phyloP scores from a whole-genome alignment of 345 rosid species.

The Citrus sp. region DNA sequence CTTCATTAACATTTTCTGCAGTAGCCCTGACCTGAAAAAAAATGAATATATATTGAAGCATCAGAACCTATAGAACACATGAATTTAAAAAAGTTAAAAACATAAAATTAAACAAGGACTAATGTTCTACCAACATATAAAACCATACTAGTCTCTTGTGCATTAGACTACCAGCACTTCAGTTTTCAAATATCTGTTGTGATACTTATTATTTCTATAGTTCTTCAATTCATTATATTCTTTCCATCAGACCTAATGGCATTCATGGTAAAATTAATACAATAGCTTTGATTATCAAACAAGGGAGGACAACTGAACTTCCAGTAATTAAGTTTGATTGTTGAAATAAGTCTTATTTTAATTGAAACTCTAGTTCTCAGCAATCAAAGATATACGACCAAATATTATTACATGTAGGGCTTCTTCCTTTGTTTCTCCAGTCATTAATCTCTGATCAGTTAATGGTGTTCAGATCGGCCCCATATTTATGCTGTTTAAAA shows the following conservation, averaged over 20 bases:
- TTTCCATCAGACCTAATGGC: neutral
- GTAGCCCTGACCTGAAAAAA: slow-evolving; percentile 83
- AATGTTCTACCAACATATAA: neutral
- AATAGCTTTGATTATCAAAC: neutral
- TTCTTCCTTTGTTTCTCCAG: neutral
- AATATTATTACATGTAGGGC: neutral
- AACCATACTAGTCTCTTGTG: neutral
- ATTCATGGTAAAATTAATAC: neutral
- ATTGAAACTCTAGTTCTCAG: neutral
- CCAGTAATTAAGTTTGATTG: neutral
- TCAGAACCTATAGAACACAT: neutral
- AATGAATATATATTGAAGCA: neutral
- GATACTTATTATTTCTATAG: neutral
- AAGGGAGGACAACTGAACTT: neutral
- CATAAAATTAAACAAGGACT: neutral
- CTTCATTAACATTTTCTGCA: slow-evolving; percentile 95
- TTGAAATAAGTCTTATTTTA: neutral
- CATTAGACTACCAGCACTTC: neutral
- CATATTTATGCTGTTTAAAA: neutral
- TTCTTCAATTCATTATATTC: neutral
- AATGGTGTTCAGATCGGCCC: neutral
- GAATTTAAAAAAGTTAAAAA: neutral
- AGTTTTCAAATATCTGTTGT: neutral
- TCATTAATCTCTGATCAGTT: neutral
- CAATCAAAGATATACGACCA: neutral